Evolutionary conservation across 768 basidiomycete species (phyloP).

Genomic region (Suillus spraguei): DNA sequence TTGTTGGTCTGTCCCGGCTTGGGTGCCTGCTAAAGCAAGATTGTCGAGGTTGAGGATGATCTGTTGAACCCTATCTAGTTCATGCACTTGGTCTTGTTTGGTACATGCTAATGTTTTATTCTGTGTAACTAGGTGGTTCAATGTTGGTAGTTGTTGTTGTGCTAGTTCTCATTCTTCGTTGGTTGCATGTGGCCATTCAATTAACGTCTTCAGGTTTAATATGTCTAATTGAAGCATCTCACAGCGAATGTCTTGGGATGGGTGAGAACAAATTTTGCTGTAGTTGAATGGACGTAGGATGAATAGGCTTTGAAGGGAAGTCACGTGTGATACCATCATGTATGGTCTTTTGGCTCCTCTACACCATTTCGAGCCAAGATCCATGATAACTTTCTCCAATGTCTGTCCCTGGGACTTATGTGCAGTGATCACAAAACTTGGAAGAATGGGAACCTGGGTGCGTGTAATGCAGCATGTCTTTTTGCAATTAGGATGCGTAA

Average conservation of each 20-base stretch:
- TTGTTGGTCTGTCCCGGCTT: too few relatives aligned
- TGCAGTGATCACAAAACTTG: constrained; percentile 19
- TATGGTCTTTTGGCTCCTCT: constrained; percentile 38
- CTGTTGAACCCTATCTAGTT: too few relatives aligned
- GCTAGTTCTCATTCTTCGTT: background rate
- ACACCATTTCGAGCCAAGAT: background rate
- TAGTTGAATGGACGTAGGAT: constrained; percentile 32
- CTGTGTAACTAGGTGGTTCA: too few relatives aligned
- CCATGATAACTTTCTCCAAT: background rate
- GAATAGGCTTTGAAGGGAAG: constrained; percentile 29
- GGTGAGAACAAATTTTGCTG: constrained; percentile 13
- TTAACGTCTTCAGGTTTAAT: background rate
- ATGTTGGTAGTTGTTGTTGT: too few relatives aligned
- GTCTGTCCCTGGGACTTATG: constrained; percentile 6
- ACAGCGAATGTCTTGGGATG: background rate
- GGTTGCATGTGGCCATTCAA: background rate
- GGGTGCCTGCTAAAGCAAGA: too few relatives aligned
- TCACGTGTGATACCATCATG: constrained; percentile 43
- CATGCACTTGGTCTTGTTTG: too few relatives aligned
- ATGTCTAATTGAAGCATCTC: background rate
- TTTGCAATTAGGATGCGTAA: too few relatives aligned
- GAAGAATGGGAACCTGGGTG: constrained; percentile 19
- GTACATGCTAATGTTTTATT: too few relatives aligned
- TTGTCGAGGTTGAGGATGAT: too few relatives aligned
- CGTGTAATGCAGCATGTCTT: too few relatives aligned